These are phyloP conservation scores for Globisporangium mamillatum DNA, from an alignment of 352 stramenopile species.

Conservation along the genomic window DNA sequence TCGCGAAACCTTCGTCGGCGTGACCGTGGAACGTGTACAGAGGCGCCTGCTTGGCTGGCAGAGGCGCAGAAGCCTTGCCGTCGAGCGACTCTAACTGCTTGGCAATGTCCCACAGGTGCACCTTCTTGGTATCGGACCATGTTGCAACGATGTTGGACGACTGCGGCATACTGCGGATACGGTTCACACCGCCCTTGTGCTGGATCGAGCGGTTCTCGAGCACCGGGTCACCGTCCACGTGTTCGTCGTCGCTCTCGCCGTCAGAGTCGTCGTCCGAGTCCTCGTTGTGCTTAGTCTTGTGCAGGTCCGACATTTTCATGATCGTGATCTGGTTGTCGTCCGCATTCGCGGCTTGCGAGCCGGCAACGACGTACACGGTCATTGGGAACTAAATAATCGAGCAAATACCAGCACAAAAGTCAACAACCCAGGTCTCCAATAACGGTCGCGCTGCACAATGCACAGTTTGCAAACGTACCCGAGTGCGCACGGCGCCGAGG, in stretches of 20 bases:
- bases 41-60: constrained; percentile 55
- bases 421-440: not conserved
- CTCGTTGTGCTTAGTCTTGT: constrained; percentile 90
- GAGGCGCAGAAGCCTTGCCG: constrained; percentile 53
- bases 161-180: constrained; percentile 95
- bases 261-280: constrained; percentile 73
- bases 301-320: constrained; percentile 97
- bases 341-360: constrained; percentile 92
- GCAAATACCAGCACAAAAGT: not conserved
- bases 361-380: constrained; percentile 94
- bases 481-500: constrained; percentile 89
- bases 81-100: constrained; percentile 89
- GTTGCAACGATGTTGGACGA: constrained; percentile 95
- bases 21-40: constrained; percentile 96
- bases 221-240: constrained; percentile 94
- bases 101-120: constrained; percentile 96
- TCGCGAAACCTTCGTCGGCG: constrained; percentile 95
- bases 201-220: constrained; percentile 94
- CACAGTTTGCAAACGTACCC: constrained; percentile 17
- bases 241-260: constrained; percentile 86
- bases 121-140: constrained; percentile 94
- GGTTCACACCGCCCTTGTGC: constrained; percentile 96
- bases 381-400: constrained; percentile 86
- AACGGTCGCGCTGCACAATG: too few relatives aligned
- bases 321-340: constrained; percentile 97